phyloP scores from a whole-genome alignment of 139 green algal species.

The Chlamydomonas eustigma region DNA sequence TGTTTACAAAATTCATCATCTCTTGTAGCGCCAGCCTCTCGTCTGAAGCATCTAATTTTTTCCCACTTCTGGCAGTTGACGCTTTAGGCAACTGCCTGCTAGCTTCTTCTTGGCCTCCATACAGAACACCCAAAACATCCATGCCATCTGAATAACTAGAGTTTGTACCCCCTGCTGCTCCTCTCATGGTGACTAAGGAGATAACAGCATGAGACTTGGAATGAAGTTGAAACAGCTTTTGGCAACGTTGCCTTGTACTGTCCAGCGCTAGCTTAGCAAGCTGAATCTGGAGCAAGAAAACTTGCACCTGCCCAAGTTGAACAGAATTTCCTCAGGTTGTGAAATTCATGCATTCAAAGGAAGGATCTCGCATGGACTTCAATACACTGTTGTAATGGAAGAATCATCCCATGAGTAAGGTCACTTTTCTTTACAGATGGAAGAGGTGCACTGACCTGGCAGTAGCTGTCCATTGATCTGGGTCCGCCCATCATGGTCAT shows the following conservation, averaged over 20 bases:
- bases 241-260: conserved; percentile 5
- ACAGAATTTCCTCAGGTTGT: no score
- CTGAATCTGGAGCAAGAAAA: conserved; percentile 26
- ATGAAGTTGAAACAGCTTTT: conserved; percentile 2
- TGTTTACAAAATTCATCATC: conserved; percentile 36
- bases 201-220: neutral
- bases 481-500: conserved; percentile 23
- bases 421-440: no score
- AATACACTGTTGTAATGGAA: no score
- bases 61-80: neutral
- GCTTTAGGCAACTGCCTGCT: neutral
- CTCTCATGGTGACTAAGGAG: neutral
- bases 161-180: neutral
- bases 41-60: neutral
- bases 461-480: conserved; percentile 11
- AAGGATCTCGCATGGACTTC: no score
- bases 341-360: no score
- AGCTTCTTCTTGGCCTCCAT: no score
- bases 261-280: conserved; percentile 17
- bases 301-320: conserved; percentile 11
- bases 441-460: conserved; percentile 3
- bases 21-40: conserved; percentile 19
- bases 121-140: neutral
- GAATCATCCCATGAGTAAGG: no score
- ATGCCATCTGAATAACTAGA: neutral